Conservation (phyloP, 257 asterid species). For the Nicotiana otophora region DNA sequence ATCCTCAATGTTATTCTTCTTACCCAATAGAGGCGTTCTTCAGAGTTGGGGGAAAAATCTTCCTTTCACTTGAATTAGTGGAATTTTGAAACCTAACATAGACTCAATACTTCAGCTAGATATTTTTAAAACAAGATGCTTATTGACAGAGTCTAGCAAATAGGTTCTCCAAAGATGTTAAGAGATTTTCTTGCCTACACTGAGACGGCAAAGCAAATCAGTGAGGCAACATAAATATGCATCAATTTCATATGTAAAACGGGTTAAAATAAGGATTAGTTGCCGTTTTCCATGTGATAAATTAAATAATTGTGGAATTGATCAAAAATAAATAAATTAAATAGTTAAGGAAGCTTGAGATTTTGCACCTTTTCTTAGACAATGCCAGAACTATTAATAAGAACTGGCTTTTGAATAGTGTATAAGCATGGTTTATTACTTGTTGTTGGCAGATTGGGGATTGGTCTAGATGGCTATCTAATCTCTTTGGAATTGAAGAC, state of each 20-base stretch:
- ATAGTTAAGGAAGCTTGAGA: not conserved
- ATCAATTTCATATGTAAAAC: not conserved
- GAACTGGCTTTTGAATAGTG: not conserved
- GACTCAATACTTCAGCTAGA: not conserved
- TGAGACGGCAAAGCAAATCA: not conserved
- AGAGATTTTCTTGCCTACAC: not conserved
- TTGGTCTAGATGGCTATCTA: constrained; percentile 90
- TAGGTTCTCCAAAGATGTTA: not conserved
- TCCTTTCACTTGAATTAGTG: not conserved
- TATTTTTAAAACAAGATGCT: not conserved
- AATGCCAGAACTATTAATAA: not conserved
- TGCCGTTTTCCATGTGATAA: not conserved
- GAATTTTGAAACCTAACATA: not conserved
- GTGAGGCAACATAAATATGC: not conserved
- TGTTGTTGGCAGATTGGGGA: constrained; percentile 59
- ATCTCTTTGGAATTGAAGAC: constrained; percentile 69
- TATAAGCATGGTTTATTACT: not conserved
- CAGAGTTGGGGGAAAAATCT: not conserved
- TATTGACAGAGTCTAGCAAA: not conserved
- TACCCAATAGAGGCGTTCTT: not conserved
- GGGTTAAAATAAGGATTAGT: not conserved
- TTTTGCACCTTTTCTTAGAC: not conserved
- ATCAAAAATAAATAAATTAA: not conserved
- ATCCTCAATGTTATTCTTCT: not conserved
- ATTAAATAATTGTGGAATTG: not conserved